phyloP scores from a whole-genome alignment of 352 stramenopile species.

The Phytophthora pisi region DNA sequence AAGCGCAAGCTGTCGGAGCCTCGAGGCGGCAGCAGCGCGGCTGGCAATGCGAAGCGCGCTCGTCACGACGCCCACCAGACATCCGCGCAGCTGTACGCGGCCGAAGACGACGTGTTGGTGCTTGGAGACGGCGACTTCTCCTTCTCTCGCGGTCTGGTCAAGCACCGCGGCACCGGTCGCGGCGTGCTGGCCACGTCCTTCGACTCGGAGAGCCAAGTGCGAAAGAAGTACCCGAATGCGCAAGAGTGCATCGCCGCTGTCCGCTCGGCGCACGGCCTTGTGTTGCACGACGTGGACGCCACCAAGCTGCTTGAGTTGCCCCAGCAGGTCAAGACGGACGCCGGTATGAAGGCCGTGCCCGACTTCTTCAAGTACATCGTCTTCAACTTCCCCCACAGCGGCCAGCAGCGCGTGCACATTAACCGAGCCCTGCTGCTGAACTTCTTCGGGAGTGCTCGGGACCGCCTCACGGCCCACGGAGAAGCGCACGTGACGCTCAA shows the following conservation, averaged over 20 bases:
- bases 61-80: constrained; percentile 13
- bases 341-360: constrained; percentile 33
- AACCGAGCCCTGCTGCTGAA: constrained; percentile 81
- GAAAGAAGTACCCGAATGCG: constrained; percentile 82
- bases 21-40: background rate
- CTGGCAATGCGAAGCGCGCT: constrained; percentile 38
- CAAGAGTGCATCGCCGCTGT: constrained; percentile 70
- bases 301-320: constrained; percentile 75
- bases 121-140: constrained; percentile 88
- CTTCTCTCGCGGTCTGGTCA: constrained; percentile 72
- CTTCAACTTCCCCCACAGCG: constrained; percentile 91
- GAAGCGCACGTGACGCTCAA: constrained; percentile 89
- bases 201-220: constrained; percentile 68
- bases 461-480: constrained; percentile 57
- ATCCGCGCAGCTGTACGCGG: constrained; percentile 49
- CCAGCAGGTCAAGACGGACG: constrained; percentile 25
- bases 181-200: constrained; percentile 80
- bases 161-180: constrained; percentile 61
- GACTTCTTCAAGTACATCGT: constrained; percentile 84
- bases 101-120: constrained; percentile 68
- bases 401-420: constrained; percentile 87
- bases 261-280: constrained; percentile 39
- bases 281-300: constrained; percentile 83
- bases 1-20: constrained; percentile 12
- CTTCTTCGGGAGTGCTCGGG: constrained; percentile 85